Base-by-base conservation (phyloP, 169 alveolate genomes). In the Eimeria necatrix region DNA sequence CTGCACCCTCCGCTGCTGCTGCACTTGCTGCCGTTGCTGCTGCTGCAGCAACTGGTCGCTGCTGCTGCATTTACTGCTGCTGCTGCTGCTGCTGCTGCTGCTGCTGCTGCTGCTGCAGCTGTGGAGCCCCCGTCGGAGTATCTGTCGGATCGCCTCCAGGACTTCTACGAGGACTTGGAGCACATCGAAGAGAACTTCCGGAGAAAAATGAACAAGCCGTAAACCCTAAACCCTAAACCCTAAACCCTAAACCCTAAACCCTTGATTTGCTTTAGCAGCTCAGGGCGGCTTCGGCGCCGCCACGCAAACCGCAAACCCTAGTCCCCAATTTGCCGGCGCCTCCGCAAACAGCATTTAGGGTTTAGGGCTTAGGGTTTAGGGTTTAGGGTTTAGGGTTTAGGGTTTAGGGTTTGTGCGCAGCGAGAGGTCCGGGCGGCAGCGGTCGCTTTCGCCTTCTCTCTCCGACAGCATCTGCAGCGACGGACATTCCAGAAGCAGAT, bases 151-250 rank as follows among this genome's bases (percentile, higher is more conserved):
- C 94, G 96, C 10, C 80, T 94, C n/a, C 81, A 56, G 18, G 92
- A 85, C 22, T 94, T 94, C 53, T 94, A 84, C 51, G 94, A 94
- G n/a, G 96, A 94, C 78, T n/a, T 94, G 46, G 76, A 85, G 52
- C 91, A 87, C 18, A 26, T 60, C 26, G 94, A 94, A 49, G 91
- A 49, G 46, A 83, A 64, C 53, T 51, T 73, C 16, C 22, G 60
- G 3, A 81, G 92, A 2, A 51, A 59, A 22, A 5, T 41, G 94
- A 68, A 12, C 22, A 60, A 8, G 78, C 78, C 20, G 78, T 20
- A 10, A 22, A 9, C 20, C 41, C 78, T 68, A 56, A 56, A 8
- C 8, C 64, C 64, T 56, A 56, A 56, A 56, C 64, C 64, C 64
- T 56, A 56, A 56, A 56, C 64, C 64, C 64, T 56, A 56, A 56